phyloP scores from a whole-genome alignment of 1,139 yeast species.

The Sugiyamaella grinbergsii region DNA sequence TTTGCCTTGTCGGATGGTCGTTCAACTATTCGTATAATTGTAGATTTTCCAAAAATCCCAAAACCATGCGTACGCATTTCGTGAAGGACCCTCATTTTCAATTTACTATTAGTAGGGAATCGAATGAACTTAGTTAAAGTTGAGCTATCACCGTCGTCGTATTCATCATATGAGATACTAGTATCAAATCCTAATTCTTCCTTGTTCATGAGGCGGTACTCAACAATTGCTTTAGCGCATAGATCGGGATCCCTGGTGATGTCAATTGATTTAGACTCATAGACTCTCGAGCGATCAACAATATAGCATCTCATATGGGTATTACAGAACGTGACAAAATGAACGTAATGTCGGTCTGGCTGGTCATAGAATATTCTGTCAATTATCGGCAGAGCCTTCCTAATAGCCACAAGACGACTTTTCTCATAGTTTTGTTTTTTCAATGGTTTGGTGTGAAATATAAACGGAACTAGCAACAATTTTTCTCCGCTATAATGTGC shows the following conservation, averaged over 20 bases:
- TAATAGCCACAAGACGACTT: not conserved
- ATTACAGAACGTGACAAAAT: constrained; percentile 7
- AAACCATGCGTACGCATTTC: not conserved
- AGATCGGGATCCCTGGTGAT: not conserved
- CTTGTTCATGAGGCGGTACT: constrained; percentile 5
- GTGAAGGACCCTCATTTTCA: constrained; percentile 1
- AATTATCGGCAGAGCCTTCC: not conserved
- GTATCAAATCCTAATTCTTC: constrained; percentile 11
- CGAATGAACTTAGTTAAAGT: not conserved
- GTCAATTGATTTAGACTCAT: constrained; percentile 1
- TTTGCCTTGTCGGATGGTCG: not conserved
- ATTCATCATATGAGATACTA: not conserved
- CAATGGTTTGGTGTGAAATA: not conserved
- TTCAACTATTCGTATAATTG: constrained; percentile 6
- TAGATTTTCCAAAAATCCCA: constrained; percentile 8
- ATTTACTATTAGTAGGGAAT: constrained; percentile 1
- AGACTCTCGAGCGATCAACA: constrained; percentile 7
- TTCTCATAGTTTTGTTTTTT: not conserved
- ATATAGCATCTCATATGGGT: constrained; percentile 5
- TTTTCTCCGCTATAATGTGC: not conserved
- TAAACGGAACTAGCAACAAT: not conserved
- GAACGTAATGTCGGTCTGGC: constrained; percentile 1
- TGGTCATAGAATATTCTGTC: constrained; percentile 4
- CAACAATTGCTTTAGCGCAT: constrained; percentile 5
- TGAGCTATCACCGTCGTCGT: not conserved